Percentiles rank a stretch among this genome's conserved stretches.
Evolutionary conservation across 257 asterid species (phyloP).

Genomic region (Hygrophila difformis): DNA sequence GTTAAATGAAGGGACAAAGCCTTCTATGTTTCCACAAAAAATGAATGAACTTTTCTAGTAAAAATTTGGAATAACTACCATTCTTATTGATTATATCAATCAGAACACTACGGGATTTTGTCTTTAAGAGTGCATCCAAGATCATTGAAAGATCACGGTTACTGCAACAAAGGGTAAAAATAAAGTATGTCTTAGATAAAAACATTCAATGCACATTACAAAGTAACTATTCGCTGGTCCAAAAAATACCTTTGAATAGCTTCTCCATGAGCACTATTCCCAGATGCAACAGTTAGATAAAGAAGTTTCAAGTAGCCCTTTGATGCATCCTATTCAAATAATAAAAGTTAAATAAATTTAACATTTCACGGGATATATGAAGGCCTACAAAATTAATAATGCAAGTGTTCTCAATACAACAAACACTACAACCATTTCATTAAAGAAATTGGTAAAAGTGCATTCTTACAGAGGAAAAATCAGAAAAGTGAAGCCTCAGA

Average conservation of each 20-base stretch:
- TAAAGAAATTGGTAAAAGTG: too few species aligned
- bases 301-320: slow-evolving; percentile 91
- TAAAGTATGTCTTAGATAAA: not conserved
- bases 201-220: not conserved
- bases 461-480: too few species aligned
- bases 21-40: not conserved
- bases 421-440: too few species aligned
- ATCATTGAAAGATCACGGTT: slow-evolving; percentile 94
- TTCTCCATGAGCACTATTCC: slow-evolving; percentile 73
- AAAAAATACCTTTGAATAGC: slow-evolving; percentile 66
- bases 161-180: slow-evolving; percentile 38
- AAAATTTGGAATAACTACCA: slow-evolving; percentile 36
- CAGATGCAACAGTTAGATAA: slow-evolving; percentile 84
- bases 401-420: too few species aligned
- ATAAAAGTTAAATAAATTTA: not conserved
- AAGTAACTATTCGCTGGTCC: not conserved
- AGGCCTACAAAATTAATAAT: too few species aligned
- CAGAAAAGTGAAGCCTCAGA: too few species aligned
- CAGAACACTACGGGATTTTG: slow-evolving; percentile 79
- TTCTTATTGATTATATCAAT: slow-evolving; percentile 72
- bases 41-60: not conserved
- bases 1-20: not conserved
- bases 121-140: slow-evolving; percentile 85
- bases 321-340: slow-evolving; percentile 70
- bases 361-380: too few species aligned